These are phyloP conservation scores for Umbelopsis ramanniana DNA, from an alignment of 192 early-diverging fungal genomes.

Conservation along the genomic window DNA sequence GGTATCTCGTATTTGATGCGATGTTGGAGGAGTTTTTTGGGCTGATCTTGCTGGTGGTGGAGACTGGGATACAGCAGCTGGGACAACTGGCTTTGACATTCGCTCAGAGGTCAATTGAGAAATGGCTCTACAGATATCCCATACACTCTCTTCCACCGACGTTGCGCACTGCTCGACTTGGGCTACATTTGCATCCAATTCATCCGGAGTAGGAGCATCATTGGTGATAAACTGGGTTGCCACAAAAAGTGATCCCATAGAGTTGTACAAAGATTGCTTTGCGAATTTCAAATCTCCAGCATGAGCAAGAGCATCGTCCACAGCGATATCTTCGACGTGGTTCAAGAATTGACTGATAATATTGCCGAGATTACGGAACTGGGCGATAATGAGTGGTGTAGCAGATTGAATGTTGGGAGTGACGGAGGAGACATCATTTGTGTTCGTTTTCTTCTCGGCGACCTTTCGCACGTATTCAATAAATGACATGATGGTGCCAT, in stretches of 20 bases:
- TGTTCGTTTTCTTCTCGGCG: background rate
- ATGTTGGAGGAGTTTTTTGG: background rate
- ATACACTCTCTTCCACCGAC: constrained; percentile 14
- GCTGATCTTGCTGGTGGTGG: background rate
- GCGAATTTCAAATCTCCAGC: constrained; percentile 8
- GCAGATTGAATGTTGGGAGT: constrained; percentile 21
- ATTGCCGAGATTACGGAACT: constrained; percentile 41
- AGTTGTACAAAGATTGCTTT: constrained; percentile 34
- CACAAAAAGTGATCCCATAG: constrained; percentile 37
- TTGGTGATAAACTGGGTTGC: constrained; percentile 35
- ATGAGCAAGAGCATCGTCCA: background rate
- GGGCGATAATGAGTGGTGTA: constrained; percentile 38
- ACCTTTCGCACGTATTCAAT: constrained; percentile 4
- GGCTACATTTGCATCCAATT: constrained; percentile 2
- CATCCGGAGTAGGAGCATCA: constrained; percentile 4
- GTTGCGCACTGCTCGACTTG: constrained; percentile 1
- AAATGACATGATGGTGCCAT: constrained; percentile 6
- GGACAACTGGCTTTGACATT: background rate
- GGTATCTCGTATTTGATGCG: constrained; percentile 9
- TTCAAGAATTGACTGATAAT: constrained; percentile 40
- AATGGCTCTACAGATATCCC: constrained; percentile 20
- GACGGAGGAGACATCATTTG: background rate
- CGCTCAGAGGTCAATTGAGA: background rate
- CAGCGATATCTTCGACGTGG: constrained; percentile 33
- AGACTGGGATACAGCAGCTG: background rate